Conservation (phyloP, 2,329 filamentous ascomycete species). For the Volutella citrinella region DNA sequence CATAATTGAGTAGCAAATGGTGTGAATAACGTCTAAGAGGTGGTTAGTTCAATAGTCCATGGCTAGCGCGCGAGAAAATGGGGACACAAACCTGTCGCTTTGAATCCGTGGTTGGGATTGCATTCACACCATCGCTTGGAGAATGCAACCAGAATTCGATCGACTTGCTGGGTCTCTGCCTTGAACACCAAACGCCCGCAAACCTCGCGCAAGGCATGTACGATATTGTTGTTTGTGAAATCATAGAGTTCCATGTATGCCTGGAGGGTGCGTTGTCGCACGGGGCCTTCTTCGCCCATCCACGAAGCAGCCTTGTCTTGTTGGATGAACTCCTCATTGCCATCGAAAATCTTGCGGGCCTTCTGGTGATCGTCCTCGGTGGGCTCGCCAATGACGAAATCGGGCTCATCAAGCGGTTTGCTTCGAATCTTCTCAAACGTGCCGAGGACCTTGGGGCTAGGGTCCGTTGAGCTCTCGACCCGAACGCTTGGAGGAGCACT, state of each 20-base stretch:
- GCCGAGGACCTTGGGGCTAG: slow-evolving; percentile 33
- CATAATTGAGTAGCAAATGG: slow-evolving; percentile 93
- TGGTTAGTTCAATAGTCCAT: no score
- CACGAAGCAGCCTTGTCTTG: slow-evolving; percentile 81
- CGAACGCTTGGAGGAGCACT: slow-evolving; percentile 44
- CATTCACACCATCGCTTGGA: slow-evolving; percentile 89
- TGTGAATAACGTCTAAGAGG: slow-evolving; percentile 95
- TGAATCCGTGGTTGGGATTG: slow-evolving; percentile 92
- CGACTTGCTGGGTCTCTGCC: slow-evolving; percentile 94
- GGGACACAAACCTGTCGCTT: slow-evolving; percentile 65
- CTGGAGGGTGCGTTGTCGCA: slow-evolving; percentile 55
- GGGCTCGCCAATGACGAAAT: slow-evolving; percentile 55
- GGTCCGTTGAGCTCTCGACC: slow-evolving; percentile 38
- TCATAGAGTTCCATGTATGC: slow-evolving; percentile 95
- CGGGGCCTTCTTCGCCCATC: slow-evolving; percentile 73
- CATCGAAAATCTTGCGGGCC: slow-evolving; percentile 80
- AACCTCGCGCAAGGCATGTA: slow-evolving; percentile 73
- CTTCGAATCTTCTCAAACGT: slow-evolving; percentile 31
- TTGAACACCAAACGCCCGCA: slow-evolving; percentile 80
- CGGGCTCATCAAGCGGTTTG: slow-evolving; percentile 55
- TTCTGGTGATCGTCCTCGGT: slow-evolving; percentile 71
- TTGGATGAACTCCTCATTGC: slow-evolving; percentile 75
- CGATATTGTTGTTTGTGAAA: slow-evolving; percentile 76
- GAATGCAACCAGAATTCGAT: slow-evolving; percentile 87
- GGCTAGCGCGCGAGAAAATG: no score